Conservation (phyloP, 129 eudicot genomes). For the Flaveria linearis region DNA sequence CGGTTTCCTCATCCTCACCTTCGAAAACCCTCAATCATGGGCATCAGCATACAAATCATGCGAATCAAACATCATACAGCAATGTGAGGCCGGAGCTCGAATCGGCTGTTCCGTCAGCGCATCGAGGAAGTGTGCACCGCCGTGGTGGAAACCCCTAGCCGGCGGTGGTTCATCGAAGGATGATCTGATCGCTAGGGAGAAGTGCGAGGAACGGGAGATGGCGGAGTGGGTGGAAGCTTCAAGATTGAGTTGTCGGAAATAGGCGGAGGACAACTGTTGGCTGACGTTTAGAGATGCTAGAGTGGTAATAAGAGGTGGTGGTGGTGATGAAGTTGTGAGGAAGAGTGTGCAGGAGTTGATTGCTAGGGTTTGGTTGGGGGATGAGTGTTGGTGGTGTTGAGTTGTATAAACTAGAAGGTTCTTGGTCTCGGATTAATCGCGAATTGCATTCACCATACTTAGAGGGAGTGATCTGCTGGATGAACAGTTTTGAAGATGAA, state of each 20-base stretch:
- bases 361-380: slow-evolving; percentile 33
- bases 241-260: slow-evolving; percentile 45
- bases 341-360: too few species aligned
- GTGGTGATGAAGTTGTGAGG: too few species aligned
- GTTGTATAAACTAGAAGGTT: slow-evolving; percentile 34
- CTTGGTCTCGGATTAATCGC: slow-evolving; percentile 20
- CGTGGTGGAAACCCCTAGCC: slow-evolving; percentile 64
- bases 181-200: slow-evolving; percentile 35
- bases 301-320: slow-evolving; percentile 29
- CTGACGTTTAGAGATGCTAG: slow-evolving; percentile 59
- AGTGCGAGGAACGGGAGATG: slow-evolving; percentile 34
- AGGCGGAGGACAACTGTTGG: slow-evolving; percentile 57
- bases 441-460: not conserved
- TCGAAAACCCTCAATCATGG: too few species aligned
- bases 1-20: too few species aligned
- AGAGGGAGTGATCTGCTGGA: slow-evolving; percentile 62
- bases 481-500: not conserved
- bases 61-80: slow-evolving; percentile 46
- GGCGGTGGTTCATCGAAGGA: slow-evolving; percentile 20
- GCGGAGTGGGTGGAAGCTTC: slow-evolving; percentile 47
- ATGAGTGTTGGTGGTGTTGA: slow-evolving; percentile 36
- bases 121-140: slow-evolving; percentile 58
- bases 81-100: slow-evolving; percentile 68
- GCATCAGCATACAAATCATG: slow-evolving; percentile 44
- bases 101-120: slow-evolving; percentile 77